phyloP scores from a whole-genome alignment of 1,139 yeast genomes.

The Scheffersomyces cryptocercus region DNA sequence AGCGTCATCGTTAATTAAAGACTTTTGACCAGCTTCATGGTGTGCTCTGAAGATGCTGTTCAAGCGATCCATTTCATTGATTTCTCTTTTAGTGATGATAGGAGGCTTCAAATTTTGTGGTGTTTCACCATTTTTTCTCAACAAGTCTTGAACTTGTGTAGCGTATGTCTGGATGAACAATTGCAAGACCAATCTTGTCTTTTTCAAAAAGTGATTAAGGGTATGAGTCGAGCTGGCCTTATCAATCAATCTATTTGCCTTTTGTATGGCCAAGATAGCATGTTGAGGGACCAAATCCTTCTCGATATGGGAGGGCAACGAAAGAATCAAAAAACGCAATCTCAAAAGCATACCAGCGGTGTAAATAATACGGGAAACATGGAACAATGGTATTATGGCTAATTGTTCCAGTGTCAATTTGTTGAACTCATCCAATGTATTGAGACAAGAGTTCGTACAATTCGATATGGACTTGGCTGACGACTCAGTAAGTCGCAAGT shows the following conservation, averaged over 20 bases:
- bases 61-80: slow-evolving; percentile 17
- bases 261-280: slow-evolving; percentile 46
- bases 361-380: slow-evolving; percentile 64
- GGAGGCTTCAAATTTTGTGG: slow-evolving; percentile 20
- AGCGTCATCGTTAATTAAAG: slow-evolving; percentile 15
- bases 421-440: slow-evolving; percentile 51
- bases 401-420: slow-evolving; percentile 43
- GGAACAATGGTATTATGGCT: slow-evolving; percentile 61
- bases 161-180: slow-evolving; percentile 62
- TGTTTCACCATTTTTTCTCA: slow-evolving; percentile 27
- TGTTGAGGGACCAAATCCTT: slow-evolving; percentile 51
- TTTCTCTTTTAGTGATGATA: slow-evolving; percentile 11
- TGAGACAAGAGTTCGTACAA: slow-evolving; percentile 58
- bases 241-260: slow-evolving; percentile 41
- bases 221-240: slow-evolving; percentile 39
- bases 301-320: slow-evolving; percentile 54
- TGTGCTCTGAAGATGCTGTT: slow-evolving; percentile 10
- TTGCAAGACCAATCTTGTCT: slow-evolving; percentile 54
- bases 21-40: slow-evolving; percentile 5
- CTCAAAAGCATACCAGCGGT: slow-evolving; percentile 68
- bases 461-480: slow-evolving; percentile 44
- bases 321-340: slow-evolving; percentile 54
- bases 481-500: slow-evolving; percentile 19
- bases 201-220: slow-evolving; percentile 51
- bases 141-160: slow-evolving; percentile 46